These are phyloP conservation scores for Stagonosporopsis chrysanthemi DNA, from an alignment of 2,329 filamentous ascomycete species.

Conservation along the genomic window DNA sequence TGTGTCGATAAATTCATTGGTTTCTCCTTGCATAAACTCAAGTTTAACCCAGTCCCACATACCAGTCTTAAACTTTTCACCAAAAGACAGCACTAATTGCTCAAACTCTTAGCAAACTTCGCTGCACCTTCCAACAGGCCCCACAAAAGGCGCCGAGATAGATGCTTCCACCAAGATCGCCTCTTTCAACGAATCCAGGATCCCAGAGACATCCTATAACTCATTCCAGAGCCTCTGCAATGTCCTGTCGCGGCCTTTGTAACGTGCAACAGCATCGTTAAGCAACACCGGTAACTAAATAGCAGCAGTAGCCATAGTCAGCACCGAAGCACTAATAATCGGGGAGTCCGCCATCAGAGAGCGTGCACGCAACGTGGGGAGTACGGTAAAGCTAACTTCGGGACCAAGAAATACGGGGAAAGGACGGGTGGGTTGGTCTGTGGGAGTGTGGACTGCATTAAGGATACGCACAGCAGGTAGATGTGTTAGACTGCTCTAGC, in stretches of 20 bases:
- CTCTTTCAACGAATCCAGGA: slow-evolving; percentile 12
- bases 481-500: no score
- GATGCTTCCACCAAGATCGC: slow-evolving; percentile 6
- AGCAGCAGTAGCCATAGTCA: slow-evolving; percentile 9
- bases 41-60: slow-evolving; percentile 17
- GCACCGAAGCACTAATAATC: slow-evolving; percentile 10
- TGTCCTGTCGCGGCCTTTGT: slow-evolving; percentile 17
- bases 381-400: no score
- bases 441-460: no score
- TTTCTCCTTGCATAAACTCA: slow-evolving; percentile 19
- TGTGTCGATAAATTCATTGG: slow-evolving; percentile 21
- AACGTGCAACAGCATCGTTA: slow-evolving; percentile 16
- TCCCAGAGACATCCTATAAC: not conserved
- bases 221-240: slow-evolving; percentile 15
- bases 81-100: slow-evolving; percentile 12
- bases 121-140: slow-evolving; percentile 13
- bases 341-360: slow-evolving; percentile 20
- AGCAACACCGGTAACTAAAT: slow-evolving; percentile 13
- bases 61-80: slow-evolving; percentile 12
- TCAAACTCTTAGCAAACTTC: slow-evolving; percentile 15
- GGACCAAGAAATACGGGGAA: no score
- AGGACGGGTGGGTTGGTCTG: no score
- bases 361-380: no score
- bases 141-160: slow-evolving; percentile 6
- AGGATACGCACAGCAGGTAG: no score